These are phyloP conservation scores for Draba incana DNA, from an alignment of 345 rosid species.

Conservation along the genomic window DNA sequence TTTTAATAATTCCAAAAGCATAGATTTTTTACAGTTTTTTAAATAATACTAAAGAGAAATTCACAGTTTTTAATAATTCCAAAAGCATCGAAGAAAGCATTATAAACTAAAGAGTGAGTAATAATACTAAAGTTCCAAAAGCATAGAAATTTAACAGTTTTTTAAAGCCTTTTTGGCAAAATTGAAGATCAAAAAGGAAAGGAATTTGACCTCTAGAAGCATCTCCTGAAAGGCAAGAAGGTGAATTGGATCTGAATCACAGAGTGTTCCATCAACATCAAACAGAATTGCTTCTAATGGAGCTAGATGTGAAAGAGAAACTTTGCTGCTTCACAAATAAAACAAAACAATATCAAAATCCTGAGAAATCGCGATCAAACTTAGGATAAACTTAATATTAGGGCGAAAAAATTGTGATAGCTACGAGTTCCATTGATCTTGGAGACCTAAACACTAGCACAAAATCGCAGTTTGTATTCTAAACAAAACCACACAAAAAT, in stretches of 20 bases:
- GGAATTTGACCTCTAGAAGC: conserved; percentile 69
- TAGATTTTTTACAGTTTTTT: too few relatives aligned
- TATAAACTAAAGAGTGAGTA: too few relatives aligned
- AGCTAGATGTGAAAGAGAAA: conserved; percentile 58
- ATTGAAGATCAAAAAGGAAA: neutral
- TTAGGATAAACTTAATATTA: neutral
- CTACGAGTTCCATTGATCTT: conserved; percentile 26
- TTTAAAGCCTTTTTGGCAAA: too few relatives aligned
- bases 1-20: too few relatives aligned
- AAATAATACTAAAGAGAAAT: too few relatives aligned
- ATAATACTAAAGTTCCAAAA: too few relatives aligned
- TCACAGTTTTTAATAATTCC: too few relatives aligned
- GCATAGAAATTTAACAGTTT: too few relatives aligned
- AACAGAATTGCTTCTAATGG: conserved; percentile 81
- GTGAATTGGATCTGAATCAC: conserved; percentile 97
- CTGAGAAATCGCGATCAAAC: neutral
- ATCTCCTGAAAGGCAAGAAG: conserved; percentile 57
- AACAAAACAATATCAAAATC: neutral
- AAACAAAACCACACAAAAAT: neutral
- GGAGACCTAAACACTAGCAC: conserved; percentile 7
- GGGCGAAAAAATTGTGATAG: neutral
- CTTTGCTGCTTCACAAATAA: conserved; percentile 51
- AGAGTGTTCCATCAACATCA: conserved; percentile 94
- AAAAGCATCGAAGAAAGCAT: too few relatives aligned
- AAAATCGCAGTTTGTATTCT: neutral